These are phyloP conservation scores for Scytalidium sp. DNA, from an alignment of 2,329 filamentous ascomycete genomes.

Conservation along the genomic window DNA sequence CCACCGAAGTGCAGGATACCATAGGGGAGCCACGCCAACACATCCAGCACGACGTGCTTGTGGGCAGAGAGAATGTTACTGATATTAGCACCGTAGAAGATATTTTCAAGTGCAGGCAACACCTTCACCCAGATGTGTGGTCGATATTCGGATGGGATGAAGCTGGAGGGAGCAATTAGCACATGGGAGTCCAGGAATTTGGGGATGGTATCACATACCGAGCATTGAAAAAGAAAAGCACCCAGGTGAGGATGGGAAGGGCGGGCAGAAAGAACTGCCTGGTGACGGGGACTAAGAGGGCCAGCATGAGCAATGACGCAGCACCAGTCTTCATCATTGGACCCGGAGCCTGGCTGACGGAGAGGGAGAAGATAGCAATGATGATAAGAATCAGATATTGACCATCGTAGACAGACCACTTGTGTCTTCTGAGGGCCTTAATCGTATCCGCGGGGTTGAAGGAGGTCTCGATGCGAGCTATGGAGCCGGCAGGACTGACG, in stretches of 20 bases:
- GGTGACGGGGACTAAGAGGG: conserved; percentile 78
- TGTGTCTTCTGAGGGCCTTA: conserved; percentile 69
- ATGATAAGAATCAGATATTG: conserved; percentile 77
- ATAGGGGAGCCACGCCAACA: conserved; percentile 92
- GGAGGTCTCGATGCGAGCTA: conserved; percentile 76
- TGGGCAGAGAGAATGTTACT: conserved; percentile 94
- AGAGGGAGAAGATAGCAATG: conserved; percentile 78
- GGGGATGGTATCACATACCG: conserved; percentile 56
- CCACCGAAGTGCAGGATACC: conserved; percentile 87
- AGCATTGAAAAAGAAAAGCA: conserved; percentile 76
- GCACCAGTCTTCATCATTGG: conserved; percentile 74
- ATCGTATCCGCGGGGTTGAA: conserved; percentile 79
- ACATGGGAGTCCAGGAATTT: not conserved
- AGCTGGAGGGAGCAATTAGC: conserved; percentile 49
- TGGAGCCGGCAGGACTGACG: conserved; percentile 65
- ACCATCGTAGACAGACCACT: conserved; percentile 78
- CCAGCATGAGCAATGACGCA: conserved; percentile 62
- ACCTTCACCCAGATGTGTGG: conserved; percentile 96
- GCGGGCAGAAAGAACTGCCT: conserved; percentile 90
- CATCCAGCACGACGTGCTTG: conserved; percentile 77
- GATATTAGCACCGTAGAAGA: conserved; percentile 91
- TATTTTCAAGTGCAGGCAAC: conserved; percentile 90
- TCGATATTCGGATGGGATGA: conserved; percentile 83
- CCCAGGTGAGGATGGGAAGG: conserved; percentile 78
- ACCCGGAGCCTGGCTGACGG: conserved; percentile 74